phyloP scores from a whole-genome alignment of 2,329 filamentous ascomycete species.

The Hymenoscyphus occultus region DNA sequence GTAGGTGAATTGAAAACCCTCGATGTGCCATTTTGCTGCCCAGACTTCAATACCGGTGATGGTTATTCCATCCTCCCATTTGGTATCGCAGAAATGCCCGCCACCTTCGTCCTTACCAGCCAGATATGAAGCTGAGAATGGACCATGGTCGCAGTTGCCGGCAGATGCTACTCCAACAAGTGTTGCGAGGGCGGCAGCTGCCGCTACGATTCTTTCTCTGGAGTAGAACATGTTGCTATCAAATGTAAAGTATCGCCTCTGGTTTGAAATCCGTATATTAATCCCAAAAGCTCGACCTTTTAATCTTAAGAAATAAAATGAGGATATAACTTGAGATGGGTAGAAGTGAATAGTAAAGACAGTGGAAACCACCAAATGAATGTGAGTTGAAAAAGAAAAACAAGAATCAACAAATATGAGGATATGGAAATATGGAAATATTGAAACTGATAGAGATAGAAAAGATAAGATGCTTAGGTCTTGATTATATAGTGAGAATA shows the following conservation, averaged over 20 bases:
- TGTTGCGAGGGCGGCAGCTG: background rate
- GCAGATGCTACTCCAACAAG: background rate
- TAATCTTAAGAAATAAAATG: background rate
- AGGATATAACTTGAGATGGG: background rate
- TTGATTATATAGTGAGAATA: background rate
- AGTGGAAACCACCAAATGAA: background rate
- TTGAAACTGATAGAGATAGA: background rate
- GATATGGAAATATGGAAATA: background rate
- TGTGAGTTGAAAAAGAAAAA: background rate
- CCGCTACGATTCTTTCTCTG: background rate
- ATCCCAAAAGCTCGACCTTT: background rate
- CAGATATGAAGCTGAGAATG: background rate
- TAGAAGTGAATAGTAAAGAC: conserved; percentile 2
- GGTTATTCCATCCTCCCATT: background rate
- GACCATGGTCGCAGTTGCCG: background rate
- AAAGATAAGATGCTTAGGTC: background rate
- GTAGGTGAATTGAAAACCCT: conserved; percentile 6
- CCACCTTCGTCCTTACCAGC: background rate
- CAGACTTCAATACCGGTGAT: conserved; percentile 10
- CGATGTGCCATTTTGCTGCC: conserved; percentile 3
- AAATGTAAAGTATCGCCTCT: background rate
- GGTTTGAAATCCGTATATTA: background rate
- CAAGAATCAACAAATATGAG: background rate
- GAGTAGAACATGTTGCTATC: conserved; percentile 5
- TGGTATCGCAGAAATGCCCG: conserved; percentile 2